Evolutionary conservation across 257 asterid species (phyloP).

Genomic region (Solanum gandarillasii): DNA sequence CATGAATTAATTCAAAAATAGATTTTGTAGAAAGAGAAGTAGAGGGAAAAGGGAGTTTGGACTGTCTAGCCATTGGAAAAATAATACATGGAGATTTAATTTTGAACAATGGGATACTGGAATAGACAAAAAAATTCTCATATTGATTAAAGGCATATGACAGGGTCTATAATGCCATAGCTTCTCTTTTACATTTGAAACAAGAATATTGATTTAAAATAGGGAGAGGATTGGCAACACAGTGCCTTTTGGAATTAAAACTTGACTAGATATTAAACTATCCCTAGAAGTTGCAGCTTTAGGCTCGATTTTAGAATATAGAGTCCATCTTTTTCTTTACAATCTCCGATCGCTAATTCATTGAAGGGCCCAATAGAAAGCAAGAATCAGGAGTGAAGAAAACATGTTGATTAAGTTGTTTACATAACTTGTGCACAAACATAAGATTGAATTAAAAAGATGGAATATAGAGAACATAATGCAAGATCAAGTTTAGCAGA

Average conservation of each 20-base stretch:
- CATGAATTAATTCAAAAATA: not conserved
- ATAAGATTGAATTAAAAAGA: not conserved
- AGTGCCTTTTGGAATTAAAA: not conserved
- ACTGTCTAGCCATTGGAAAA: not conserved
- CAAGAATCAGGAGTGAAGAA: not conserved
- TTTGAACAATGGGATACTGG: no score
- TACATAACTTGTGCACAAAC: not conserved
- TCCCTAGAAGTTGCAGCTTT: not conserved
- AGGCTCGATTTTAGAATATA: not conserved
- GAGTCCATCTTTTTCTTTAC: not conserved
- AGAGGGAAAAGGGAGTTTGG: not conserved
- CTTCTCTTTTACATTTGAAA: not conserved
- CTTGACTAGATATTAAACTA: not conserved
- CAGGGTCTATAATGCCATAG: not conserved
- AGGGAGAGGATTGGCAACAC: not conserved
- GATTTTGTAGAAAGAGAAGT: not conserved
- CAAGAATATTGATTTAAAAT: no score
- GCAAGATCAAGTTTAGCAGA: not conserved
- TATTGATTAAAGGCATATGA: not conserved
- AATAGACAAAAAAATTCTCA: not conserved
- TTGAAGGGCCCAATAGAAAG: not conserved
- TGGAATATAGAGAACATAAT: not conserved
- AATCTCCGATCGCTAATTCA: not conserved
- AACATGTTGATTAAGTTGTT: not conserved
- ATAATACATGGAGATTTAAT: not conserved